Percentiles rank a stretch among this genome's conserved stretches.
Evolutionary conservation across 345 rosid species (phyloP).

Genomic region (Rhodamnia argentea): DNA sequence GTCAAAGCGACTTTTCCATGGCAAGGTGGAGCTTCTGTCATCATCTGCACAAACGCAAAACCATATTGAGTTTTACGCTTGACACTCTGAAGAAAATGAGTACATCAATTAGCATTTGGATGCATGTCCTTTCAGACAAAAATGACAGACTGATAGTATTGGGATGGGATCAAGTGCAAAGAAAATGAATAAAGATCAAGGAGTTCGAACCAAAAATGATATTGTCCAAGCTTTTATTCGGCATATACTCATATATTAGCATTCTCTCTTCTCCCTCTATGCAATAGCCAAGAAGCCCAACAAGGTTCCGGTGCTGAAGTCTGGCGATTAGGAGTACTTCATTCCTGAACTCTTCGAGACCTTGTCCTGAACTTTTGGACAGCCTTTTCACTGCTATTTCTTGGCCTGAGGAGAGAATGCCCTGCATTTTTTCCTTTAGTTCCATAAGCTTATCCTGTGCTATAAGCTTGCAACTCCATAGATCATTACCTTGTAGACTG

Average conservation of each 20-base stretch:
- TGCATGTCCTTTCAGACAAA: not conserved
- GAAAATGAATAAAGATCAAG: not conserved
- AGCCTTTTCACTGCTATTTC: constrained; percentile 35
- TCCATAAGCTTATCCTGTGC: not conserved
- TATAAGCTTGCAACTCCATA: not conserved
- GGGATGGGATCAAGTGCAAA: not conserved
- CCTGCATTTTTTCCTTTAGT: not conserved
- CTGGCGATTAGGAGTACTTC: constrained; percentile 22
- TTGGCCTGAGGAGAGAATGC: constrained; percentile 10
- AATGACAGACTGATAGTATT: not conserved
- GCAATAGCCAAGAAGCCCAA: constrained; percentile 21
- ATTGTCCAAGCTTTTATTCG: constrained; percentile 22
- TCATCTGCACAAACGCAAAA: constrained; percentile 12
- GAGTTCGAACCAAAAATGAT: constrained; percentile 13
- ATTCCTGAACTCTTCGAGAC: constrained; percentile 18
- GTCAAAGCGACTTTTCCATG: not conserved
- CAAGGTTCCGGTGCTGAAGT: constrained; percentile 37
- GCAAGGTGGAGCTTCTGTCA: not conserved
- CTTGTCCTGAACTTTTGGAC: constrained; percentile 20
- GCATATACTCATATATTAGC: constrained; percentile 25
- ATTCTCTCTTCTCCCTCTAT: constrained; percentile 14
- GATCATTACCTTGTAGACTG: constrained; percentile 16
- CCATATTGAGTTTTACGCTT: not conserved
- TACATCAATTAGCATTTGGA: not conserved
- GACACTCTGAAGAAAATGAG: not conserved